phyloP scores from a whole-genome alignment of 345 rosid genomes.

The Hibiscus syriacus region DNA sequence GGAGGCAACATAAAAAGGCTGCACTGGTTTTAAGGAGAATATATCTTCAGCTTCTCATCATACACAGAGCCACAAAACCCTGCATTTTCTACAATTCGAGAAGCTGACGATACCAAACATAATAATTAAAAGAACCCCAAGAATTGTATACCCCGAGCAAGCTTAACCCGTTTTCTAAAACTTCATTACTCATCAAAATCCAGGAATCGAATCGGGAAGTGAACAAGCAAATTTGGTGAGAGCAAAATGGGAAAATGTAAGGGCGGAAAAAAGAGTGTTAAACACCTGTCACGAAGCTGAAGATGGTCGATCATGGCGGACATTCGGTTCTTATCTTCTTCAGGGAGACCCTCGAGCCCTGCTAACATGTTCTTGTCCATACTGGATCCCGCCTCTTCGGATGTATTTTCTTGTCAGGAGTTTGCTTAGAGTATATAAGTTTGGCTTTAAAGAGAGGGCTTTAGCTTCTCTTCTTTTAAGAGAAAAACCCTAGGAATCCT shows the following conservation, averaged over 20 bases:
- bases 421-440: too few relatives aligned
- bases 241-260: not conserved
- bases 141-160: not conserved
- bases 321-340: conserved; percentile 70
- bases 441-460: conserved; percentile 4
- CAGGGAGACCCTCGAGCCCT: conserved; percentile 72
- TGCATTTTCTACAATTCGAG: not conserved
- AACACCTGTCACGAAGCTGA: conserved; percentile 79
- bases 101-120: conserved; percentile 4
- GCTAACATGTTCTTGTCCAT: conserved; percentile 86
- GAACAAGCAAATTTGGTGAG: not conserved
- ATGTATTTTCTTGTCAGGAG: not conserved
- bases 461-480: not conserved
- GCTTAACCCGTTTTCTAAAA: not conserved
- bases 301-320: conserved; percentile 79
- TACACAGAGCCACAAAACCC: conserved; percentile 4
- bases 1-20: conserved; percentile 34
- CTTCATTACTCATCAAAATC: not conserved
- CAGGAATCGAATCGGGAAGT: not conserved
- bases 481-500: not conserved
- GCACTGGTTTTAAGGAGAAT: conserved; percentile 67
- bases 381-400: not conserved
- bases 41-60: conserved; percentile 38
- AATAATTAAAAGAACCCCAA: not conserved
- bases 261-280: not conserved